A percentile compares a stretch with the other conserved stretches of the same genome.
Evolutionary conservation across 176 grass and related monocot genomes (phyloP).

Genomic region (Carex kokanica): DNA sequence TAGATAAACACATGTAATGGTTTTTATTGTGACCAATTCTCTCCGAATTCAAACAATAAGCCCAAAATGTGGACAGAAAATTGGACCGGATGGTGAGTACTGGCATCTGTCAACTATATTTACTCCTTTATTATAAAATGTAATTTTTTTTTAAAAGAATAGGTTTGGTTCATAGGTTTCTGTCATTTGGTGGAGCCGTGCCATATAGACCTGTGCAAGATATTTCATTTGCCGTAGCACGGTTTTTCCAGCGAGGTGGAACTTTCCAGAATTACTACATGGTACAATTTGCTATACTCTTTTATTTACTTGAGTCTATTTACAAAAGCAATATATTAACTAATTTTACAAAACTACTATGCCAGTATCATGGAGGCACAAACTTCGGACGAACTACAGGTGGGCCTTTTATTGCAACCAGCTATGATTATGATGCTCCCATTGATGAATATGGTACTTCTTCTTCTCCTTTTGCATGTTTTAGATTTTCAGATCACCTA

Average conservation of each 20-base stretch:
- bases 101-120: background rate
- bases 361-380: slow-evolving; percentile 91
- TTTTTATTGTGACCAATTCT: slow-evolving; percentile 96
- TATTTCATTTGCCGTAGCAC: slow-evolving; percentile 83
- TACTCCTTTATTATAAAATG: background rate
- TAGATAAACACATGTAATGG: slow-evolving; percentile 99
- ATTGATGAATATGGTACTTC: slow-evolving; percentile 93
- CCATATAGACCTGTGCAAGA: slow-evolving; percentile 88
- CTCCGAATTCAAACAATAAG: slow-evolving; percentile 66
- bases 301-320: background rate
- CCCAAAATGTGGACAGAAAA: slow-evolving; percentile 97
- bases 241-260: slow-evolving; percentile 96
- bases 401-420: slow-evolving; percentile 89
- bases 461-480: background rate
- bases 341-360: slow-evolving; percentile 16
- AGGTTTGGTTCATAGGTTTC: slow-evolving; percentile 47
- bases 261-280: slow-evolving; percentile 99
- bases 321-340: background rate
- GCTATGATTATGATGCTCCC: slow-evolving; percentile 98
- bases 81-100: slow-evolving; percentile 72
- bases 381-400: slow-evolving; percentile 78
- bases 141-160: background rate
- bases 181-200: slow-evolving; percentile 72
- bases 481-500: background rate
- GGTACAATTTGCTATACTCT: slow-evolving; percentile 29